Evolutionary conservation across 352 stramenopile genomes (phyloP).

Genomic region (Aphanomyces euteiches): DNA sequence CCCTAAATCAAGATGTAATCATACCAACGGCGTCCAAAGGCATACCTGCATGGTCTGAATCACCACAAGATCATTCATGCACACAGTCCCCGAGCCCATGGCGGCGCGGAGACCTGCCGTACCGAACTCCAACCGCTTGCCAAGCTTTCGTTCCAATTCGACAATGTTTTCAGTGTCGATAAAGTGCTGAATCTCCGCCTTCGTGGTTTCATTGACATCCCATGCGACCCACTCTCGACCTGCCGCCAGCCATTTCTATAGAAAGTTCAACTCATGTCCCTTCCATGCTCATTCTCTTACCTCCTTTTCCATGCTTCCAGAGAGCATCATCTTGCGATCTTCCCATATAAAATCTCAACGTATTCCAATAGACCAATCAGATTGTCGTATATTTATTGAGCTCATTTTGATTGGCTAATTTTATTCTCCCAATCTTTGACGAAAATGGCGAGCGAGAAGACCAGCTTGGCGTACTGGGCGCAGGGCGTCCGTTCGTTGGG

Average conservation of each 20-base stretch:
- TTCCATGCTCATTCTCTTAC: too few relatives aligned
- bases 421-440: neutral
- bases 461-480: conserved; percentile 2
- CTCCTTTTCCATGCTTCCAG: too few relatives aligned
- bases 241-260: conserved; percentile 36
- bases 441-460: conserved; percentile 11
- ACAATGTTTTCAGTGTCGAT: conserved; percentile 49
- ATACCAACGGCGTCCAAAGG: neutral
- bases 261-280: neutral
- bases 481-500: conserved; percentile 7
- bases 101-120: conserved; percentile 85
- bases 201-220: conserved; percentile 83
- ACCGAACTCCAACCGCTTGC: conserved; percentile 85
- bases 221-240: conserved; percentile 77
- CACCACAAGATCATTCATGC: conserved; percentile 92
- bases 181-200: conserved; percentile 57
- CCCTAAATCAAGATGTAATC: conserved; percentile 36
- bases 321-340: too few relatives aligned
- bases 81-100: conserved; percentile 84
- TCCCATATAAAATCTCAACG: too few relatives aligned
- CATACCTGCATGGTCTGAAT: conserved; percentile 84
- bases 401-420: conserved; percentile 16
- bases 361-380: neutral
- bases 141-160: conserved; percentile 67
- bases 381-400: neutral